Percentiles rank a stretch among this genome's conserved stretches.
These are phyloP conservation scores for Phytophthora capsici DNA, from an alignment of 352 stramenopile species.

Conservation along the genomic window DNA sequence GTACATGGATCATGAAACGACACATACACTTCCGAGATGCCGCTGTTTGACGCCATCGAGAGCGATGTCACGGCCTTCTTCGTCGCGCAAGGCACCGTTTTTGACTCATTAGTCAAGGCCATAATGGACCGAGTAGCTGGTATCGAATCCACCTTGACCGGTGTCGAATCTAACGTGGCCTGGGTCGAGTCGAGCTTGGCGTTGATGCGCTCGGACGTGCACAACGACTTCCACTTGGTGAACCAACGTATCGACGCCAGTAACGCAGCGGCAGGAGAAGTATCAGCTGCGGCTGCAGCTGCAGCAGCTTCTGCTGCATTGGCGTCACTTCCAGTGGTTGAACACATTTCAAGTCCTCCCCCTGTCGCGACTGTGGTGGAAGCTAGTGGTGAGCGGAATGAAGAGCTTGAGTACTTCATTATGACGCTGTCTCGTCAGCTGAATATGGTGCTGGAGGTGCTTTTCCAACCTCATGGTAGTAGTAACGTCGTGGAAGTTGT, in stretches of 20 bases:
- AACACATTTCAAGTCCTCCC: background rate
- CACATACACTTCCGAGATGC: conserved; percentile 37
- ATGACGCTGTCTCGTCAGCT: conserved; percentile 66
- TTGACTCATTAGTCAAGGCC: conserved; percentile 61
- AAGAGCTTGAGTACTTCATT: conserved; percentile 66
- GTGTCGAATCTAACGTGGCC: too few relatives aligned
- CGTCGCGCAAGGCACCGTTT: conserved; percentile 73
- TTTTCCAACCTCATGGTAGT: conserved; percentile 52
- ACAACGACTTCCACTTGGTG: conserved; percentile 40
- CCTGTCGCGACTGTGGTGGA: conserved; percentile 17
- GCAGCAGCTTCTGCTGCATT: conserved; percentile 24
- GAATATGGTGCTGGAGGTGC: conserved; percentile 64
- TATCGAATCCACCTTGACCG: conserved; percentile 52
- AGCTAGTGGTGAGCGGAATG: conserved; percentile 18
- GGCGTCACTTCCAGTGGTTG: conserved; percentile 8
- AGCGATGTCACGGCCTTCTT: conserved; percentile 69
- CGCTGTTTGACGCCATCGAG: conserved; percentile 75
- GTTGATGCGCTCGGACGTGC: conserved; percentile 33
- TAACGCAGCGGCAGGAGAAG: conserved; percentile 12
- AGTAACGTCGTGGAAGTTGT: conserved; percentile 36
- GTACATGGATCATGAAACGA: conserved; percentile 25
- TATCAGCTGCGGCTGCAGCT: conserved; percentile 20
- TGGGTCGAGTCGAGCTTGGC: conserved; percentile 48
- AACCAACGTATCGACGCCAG: conserved; percentile 38
- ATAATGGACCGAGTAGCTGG: conserved; percentile 58